A percentile compares a stretch with the other conserved stretches of the same genome.
Evolutionary conservation across 768 basidiomycete genomes (phyloP).

Genomic region (Boletus eberwhitei): DNA sequence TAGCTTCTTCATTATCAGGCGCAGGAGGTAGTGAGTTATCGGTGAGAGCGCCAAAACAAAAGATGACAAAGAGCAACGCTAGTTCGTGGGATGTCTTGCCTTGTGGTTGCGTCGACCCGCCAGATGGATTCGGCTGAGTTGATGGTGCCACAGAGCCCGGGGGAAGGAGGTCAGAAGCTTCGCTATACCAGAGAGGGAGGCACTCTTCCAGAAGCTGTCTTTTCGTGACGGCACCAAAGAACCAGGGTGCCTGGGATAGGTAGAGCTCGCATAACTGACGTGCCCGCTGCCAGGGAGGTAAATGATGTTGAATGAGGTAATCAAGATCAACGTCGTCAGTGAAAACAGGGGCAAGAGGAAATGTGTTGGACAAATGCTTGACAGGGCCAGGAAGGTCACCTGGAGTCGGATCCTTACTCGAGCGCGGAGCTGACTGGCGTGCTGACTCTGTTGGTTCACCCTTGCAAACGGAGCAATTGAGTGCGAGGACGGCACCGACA

Average conservation of each 20-base stretch:
- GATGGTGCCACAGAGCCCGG: constrained; percentile 27
- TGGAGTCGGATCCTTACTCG: neutral
- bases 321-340: constrained; percentile 40
- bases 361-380: constrained; percentile 35
- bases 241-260: constrained; percentile 77
- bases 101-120: constrained; percentile 8
- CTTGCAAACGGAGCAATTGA: constrained; percentile 12
- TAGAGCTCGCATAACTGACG: constrained; percentile 62
- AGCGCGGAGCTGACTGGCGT: neutral
- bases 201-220: constrained; percentile 62
- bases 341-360: constrained; percentile 47
- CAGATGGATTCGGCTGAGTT: constrained; percentile 1
- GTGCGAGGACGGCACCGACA: neutral
- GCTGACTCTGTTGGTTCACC: constrained; percentile 20
- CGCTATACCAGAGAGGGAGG: constrained; percentile 64
- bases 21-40: constrained; percentile 50
- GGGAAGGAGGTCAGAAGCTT: constrained; percentile 34
- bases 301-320: constrained; percentile 44
- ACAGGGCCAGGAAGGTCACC: constrained; percentile 24
- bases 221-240: constrained; percentile 67
- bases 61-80: constrained; percentile 58
- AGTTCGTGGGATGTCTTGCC: constrained; percentile 53
- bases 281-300: constrained; percentile 60
- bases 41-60: constrained; percentile 59
- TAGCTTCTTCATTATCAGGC: constrained; percentile 50